These are phyloP conservation scores for Cucumis melo DNA, from an alignment of 306 rosid species.

Conservation along the genomic window DNA sequence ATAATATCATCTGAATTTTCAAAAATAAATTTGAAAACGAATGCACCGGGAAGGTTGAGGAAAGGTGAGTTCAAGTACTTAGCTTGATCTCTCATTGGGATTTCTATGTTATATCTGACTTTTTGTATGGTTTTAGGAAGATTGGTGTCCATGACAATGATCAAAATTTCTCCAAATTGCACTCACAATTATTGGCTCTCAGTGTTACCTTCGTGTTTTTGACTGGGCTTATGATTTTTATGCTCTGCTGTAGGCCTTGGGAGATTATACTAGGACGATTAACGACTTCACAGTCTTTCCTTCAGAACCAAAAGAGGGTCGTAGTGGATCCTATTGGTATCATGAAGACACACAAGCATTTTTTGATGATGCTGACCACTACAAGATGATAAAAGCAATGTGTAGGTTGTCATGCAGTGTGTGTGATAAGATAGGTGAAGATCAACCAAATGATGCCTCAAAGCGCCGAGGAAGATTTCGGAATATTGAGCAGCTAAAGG, in stretches of 20 bases:
- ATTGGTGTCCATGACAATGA: not conserved
- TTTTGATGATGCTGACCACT: conserved; percentile 42
- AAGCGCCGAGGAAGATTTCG: conserved; percentile 55
- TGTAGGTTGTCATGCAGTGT: conserved; percentile 61
- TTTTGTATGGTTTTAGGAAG: not conserved
- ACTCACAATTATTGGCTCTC: not conserved
- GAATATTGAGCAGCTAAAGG: conserved; percentile 77
- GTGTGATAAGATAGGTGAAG: conserved; percentile 73
- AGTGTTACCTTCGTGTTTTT: not conserved
- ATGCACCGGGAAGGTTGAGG: not conserved
- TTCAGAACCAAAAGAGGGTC: conserved; percentile 30
- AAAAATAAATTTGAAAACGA: not conserved
- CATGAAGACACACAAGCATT: conserved; percentile 36
- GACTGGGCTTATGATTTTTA: not conserved
- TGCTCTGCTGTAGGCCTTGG: conserved; percentile 28
- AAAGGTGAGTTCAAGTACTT: not conserved
- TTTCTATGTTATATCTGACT: not conserved
- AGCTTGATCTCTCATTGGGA: not conserved
- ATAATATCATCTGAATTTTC: not conserved
- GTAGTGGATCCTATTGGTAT: conserved; percentile 30
- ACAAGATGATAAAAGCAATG: conserved; percentile 54
- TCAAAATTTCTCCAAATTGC: not conserved
- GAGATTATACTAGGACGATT: conserved; percentile 40
- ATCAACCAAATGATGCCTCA: conserved; percentile 41
- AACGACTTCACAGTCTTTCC: conserved; percentile 39